phyloP scores from a whole-genome alignment of 2,329 filamentous ascomycete genomes.

The Aspergillus brasiliensis region DNA sequence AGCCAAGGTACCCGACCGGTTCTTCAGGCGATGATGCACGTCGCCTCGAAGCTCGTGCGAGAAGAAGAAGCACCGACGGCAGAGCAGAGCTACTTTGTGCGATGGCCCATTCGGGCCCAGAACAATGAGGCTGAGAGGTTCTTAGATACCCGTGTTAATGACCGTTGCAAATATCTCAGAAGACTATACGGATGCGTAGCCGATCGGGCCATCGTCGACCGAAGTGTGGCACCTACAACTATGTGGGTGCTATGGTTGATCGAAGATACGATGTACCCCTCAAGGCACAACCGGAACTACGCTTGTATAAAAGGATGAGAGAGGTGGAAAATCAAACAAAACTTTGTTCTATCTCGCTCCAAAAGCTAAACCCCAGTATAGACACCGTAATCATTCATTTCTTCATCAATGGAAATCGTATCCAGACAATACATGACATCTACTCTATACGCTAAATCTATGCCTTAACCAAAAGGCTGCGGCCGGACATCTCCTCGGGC shows the following conservation, averaged over 20 bases:
- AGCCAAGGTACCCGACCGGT: neutral
- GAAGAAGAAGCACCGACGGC: neutral
- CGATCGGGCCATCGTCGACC: neutral
- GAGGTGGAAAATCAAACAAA: neutral
- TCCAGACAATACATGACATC: slow-evolving; percentile 22
- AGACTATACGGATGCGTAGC: neutral
- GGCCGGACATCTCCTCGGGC: slow-evolving; percentile 89
- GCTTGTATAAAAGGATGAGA: neutral
- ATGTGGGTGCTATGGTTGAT: neutral
- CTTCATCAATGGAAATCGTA: slow-evolving; percentile 25
- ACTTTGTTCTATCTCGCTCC: neutral
- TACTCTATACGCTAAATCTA: slow-evolving; percentile 30
- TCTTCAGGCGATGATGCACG: neutral
- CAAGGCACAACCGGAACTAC: neutral
- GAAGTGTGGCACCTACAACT: neutral
- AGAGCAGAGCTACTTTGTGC: neutral
- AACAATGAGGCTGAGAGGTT: neutral
- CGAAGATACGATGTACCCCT: neutral
- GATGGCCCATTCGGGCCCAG: neutral
- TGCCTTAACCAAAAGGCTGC: slow-evolving; percentile 76
- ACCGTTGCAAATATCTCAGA: neutral
- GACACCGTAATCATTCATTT: slow-evolving; percentile 25
- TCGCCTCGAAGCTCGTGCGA: neutral
- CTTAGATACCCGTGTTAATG: slow-evolving; percentile 7
- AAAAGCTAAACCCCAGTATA: slow-evolving; percentile 1